phyloP scores from a whole-genome alignment of 192 early-diverging fungal genomes.

The Backusella sp. region DNA sequence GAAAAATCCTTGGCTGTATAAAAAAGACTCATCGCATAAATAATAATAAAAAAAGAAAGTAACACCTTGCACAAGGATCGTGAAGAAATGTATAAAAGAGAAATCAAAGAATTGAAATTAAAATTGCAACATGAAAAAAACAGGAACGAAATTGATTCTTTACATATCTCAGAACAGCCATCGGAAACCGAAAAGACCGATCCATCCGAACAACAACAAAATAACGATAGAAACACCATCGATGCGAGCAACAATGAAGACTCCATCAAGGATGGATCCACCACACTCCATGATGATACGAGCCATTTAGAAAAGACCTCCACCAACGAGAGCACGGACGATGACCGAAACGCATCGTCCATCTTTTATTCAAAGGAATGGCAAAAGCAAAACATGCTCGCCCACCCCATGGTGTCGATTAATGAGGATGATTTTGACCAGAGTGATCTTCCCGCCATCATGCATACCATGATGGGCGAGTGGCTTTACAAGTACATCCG shows the following conservation, averaged over 20 bases:
- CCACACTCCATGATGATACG: neutral
- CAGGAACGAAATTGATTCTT: conserved; percentile 16
- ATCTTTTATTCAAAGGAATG: neutral
- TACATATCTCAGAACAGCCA: conserved; percentile 13
- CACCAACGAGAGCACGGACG: neutral
- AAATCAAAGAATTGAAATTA: neutral
- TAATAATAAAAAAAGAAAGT: neutral
- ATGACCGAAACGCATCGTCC: neutral
- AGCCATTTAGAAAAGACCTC: neutral
- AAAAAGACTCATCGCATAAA: neutral
- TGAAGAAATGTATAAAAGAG: neutral
- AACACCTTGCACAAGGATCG: neutral
- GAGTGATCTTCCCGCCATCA: conserved; percentile 44
- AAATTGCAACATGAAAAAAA: neutral
- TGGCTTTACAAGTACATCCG: conserved; percentile 74
- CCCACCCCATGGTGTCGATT: neutral
- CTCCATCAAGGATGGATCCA: neutral
- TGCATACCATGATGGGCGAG: conserved; percentile 80
- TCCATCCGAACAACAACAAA: neutral
- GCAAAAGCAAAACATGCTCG: neutral
- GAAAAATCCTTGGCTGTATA: neutral
- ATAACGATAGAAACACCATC: neutral
- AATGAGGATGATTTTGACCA: neutral
- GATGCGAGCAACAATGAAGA: neutral
- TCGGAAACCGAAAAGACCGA: conserved; percentile 1